Percentiles rank a stretch among this genome's conserved stretches.
Conservation (phyloP, 371 early-diverging fungal species). For the Rhizopus arrhizus region DNA sequence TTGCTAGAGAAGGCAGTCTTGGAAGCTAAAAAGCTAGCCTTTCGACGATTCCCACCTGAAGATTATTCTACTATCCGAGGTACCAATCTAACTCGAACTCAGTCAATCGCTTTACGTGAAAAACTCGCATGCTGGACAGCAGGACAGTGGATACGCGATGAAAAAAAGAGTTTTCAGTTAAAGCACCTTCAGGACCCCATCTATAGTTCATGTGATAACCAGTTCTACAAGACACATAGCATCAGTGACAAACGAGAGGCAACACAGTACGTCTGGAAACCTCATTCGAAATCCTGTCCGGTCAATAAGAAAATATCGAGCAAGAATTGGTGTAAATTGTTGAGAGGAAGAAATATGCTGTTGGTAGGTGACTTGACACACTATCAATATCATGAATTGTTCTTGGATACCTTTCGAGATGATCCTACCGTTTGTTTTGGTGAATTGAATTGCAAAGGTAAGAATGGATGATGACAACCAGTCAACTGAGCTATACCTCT, state of each 20-base stretch:
- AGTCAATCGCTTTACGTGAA: conserved; percentile 20
- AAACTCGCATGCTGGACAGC: conserved; percentile 30
- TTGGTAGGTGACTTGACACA: conserved; percentile 61
- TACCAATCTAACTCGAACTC: conserved; percentile 8
- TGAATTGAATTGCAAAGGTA: conserved; percentile 61
- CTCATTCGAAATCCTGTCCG: conserved; percentile 12
- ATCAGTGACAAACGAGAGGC: conserved; percentile 29
- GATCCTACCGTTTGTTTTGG: conserved; percentile 59
- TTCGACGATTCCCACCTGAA: neutral
- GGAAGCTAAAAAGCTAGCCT: conserved; percentile 23
- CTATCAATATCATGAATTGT: conserved; percentile 59
- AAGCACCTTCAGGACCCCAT: conserved; percentile 49
- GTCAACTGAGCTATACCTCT: neutral
- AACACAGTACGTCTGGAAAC: conserved; percentile 36
- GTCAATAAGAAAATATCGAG: conserved; percentile 21
- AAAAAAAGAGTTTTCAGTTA: conserved; percentile 14
- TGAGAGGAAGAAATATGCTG: conserved; percentile 44
- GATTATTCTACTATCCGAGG: conserved; percentile 32
- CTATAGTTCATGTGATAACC: conserved; percentile 42
- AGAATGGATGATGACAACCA: neutral
- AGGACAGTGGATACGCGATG: conserved; percentile 31
- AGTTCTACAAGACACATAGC: conserved; percentile 29
- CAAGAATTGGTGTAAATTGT: conserved; percentile 36
- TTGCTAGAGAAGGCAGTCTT: conserved; percentile 20
- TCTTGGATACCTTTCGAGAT: conserved; percentile 52